Evolutionary conservation across 2,329 filamentous ascomycete genomes (phyloP).

Genomic region (Verruconis gallopava): DNA sequence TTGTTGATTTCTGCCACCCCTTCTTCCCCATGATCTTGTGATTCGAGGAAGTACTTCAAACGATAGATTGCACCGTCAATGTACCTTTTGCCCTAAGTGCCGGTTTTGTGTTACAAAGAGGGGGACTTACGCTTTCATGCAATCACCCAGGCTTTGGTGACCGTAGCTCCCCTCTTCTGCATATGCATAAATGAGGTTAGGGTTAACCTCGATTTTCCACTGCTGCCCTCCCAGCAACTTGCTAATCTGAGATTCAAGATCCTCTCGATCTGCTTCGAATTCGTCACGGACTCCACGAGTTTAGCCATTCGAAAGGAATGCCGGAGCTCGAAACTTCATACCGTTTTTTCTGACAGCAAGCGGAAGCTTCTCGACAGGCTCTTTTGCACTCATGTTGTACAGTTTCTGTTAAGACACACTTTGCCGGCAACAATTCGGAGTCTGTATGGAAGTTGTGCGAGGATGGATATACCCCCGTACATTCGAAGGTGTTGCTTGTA

Average conservation of each 20-base stretch:
- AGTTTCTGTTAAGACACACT: too few relatives aligned
- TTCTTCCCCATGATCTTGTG: constrained; percentile 23
- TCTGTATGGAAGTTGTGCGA: too few relatives aligned
- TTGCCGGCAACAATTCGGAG: too few relatives aligned
- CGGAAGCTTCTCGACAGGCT: constrained; percentile 38
- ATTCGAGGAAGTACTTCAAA: constrained; percentile 27
- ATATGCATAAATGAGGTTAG: constrained; percentile 29
- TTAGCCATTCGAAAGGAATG: constrained; percentile 11
- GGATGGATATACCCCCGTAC: too few relatives aligned
- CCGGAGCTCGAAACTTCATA: constrained; percentile 15
- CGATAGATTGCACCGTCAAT: constrained; percentile 29
- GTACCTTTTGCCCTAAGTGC: too few relatives aligned
- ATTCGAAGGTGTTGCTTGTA: neutral
- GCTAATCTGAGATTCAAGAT: constrained; percentile 32
- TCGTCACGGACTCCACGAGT: constrained; percentile 35
- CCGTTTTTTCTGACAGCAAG: constrained; percentile 41
- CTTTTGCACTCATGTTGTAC: constrained; percentile 25
- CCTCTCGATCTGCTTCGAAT: constrained; percentile 36
- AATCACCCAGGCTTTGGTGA: constrained; percentile 30
- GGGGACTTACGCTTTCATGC: constrained; percentile 21
- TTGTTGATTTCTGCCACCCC: constrained; percentile 36
- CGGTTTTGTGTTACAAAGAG: too few relatives aligned
- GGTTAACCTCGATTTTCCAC: constrained; percentile 40
- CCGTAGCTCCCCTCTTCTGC: constrained; percentile 19
- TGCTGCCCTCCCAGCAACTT: constrained; percentile 29